Base-by-base conservation (phyloP, 371 early-diverging fungal genomes). In the Coemansia sp. region DNA sequence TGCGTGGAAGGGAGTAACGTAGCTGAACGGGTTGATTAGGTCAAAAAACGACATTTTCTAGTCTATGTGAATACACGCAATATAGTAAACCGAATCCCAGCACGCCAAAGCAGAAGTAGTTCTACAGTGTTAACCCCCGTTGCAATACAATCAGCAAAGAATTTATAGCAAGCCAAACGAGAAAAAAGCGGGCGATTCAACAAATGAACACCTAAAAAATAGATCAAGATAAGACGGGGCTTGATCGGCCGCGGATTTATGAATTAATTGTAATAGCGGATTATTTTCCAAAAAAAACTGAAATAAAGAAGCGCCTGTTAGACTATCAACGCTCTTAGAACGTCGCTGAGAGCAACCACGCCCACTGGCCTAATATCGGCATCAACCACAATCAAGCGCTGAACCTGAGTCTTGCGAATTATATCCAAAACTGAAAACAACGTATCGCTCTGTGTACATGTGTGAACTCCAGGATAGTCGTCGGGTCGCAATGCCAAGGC, bases 381-480 rank as follows among this genome's bases (percentile, higher is more conserved):
- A 65, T 95, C 94, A 0, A 97, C 89, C 1, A 97, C 94, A 67
- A 98, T 90, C 52, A 97, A 80, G 57, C 97, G 86, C 80, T 94
- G 92, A 2, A 97, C 94, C 21, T 88, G 87, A 26, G 88, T 88
- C 56, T 87, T 87, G 66, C 90, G 85, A 60, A 98, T 92, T 1
- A 90, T 90, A 32, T 91, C 90, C 61, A 98, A 86, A 51, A 97
- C 87, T 0, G 92, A 91, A 36, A 88, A 85, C 17, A 98, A 84
- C 41, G 94, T 94, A 78, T 96, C 96, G 56, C 83, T 85, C 56
- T 87, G 65, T 0, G 88, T 88, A 81, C 98, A 98, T 9, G 95
- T 92, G 71, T 96, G 97, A 6, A 97, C 94, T 1, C 96, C 96
- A 21, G 91, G 89, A 75, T 94, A 96, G 70, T 95, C 93, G 66